Percentiles rank a stretch among this genome's conserved stretches.
Evolutionary conservation across 345 rosid species (phyloP).

Genomic region (Trapa bicornis): DNA sequence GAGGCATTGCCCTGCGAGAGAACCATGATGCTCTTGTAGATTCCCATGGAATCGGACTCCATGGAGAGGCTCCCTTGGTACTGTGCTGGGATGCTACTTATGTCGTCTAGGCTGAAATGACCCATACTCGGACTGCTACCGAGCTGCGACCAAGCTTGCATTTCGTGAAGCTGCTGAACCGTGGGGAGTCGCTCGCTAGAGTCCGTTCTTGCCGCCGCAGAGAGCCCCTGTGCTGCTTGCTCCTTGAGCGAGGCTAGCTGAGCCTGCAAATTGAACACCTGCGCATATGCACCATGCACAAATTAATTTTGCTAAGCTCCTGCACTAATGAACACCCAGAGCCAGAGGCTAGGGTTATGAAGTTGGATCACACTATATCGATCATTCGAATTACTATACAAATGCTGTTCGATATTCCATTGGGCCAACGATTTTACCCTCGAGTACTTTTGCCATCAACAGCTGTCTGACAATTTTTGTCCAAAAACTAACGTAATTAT

Average conservation of each 20-base stretch:
- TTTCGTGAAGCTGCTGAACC: slow-evolving; percentile 34
- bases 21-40: slow-evolving; percentile 25
- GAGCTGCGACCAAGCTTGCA: slow-evolving; percentile 37
- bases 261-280: slow-evolving; percentile 83
- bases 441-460: too few species aligned
- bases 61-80: slow-evolving; percentile 10
- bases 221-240: slow-evolving; percentile 45
- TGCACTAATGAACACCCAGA: too few species aligned
- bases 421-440: too few species aligned
- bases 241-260: slow-evolving; percentile 77
- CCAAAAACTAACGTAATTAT: too few species aligned
- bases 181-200: slow-evolving; percentile 9
- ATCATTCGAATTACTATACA: too few species aligned
- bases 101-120: slow-evolving; percentile 8
- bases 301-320: too few species aligned
- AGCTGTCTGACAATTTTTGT: too few species aligned
- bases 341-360: background rate
- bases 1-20: slow-evolving; percentile 28
- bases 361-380: background rate
- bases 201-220: background rate
- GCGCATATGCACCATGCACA: slow-evolving; percentile 3
- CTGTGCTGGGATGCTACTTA: slow-evolving; percentile 2
- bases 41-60: slow-evolving; percentile 22
- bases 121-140: slow-evolving; percentile 9
- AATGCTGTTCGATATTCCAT: too few species aligned